Percentiles rank a stretch among this genome's conserved stretches.
phyloP scores from a whole-genome alignment of 495 filamentous ascomycete genomes.

The Cairneyella variabilis region DNA sequence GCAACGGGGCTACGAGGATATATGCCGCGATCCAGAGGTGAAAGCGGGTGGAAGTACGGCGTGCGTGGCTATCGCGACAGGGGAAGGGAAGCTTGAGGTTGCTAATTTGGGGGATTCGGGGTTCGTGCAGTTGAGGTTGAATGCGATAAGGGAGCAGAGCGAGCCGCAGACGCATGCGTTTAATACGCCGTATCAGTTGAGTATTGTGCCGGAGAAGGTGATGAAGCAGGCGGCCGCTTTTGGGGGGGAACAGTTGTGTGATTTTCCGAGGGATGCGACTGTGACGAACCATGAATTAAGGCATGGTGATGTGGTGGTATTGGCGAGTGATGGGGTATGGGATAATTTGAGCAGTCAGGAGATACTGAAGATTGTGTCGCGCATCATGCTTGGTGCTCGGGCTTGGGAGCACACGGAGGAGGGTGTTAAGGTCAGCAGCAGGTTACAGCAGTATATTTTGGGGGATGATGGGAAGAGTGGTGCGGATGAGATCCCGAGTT shows the following conservation, averaged over 20 bases:
- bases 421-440: conserved; percentile 54
- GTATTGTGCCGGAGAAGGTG: conserved; percentile 77
- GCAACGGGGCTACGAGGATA: conserved; percentile 74
- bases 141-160: conserved; percentile 77
- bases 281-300: conserved; percentile 69
- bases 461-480: conserved; percentile 29
- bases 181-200: conserved; percentile 95
- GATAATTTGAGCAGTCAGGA: conserved; percentile 94
- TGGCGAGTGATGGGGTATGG: conserved; percentile 94
- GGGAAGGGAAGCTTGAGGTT: conserved; percentile 71
- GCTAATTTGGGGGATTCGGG: conserved; percentile 99
- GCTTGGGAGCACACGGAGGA: conserved; percentile 66
- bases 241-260: conserved; percentile 73
- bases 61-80: conserved; percentile 68
- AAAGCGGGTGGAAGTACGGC: conserved; percentile 86
- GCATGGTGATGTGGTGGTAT: conserved; percentile 86
- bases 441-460: conserved; percentile 48
- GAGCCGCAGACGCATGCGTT: conserved; percentile 92
- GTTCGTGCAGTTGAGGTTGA: conserved; percentile 78
- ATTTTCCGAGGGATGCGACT: conserved; percentile 80
- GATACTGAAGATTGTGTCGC: conserved; percentile 72
- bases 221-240: conserved; percentile 71
- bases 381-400: conserved; percentile 63
- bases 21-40: conserved; percentile 69
- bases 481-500: conserved; percentile 32